These are phyloP conservation scores for Echinosophora koreensis DNA, from an alignment of 306 rosid species.

Conservation along the genomic window DNA sequence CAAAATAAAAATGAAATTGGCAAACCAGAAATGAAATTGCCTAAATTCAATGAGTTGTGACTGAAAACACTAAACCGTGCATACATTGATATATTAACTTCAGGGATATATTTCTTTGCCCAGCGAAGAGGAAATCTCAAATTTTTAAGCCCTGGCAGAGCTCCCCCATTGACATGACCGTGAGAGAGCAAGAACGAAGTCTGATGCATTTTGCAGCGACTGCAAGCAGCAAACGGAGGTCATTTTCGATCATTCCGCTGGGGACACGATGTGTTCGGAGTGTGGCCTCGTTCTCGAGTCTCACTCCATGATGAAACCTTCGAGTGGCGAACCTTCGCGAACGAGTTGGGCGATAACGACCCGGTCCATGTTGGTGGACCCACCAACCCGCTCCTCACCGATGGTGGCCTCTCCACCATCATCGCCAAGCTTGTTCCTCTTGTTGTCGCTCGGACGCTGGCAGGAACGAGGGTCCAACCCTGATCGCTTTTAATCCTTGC, in stretches of 20 bases:
- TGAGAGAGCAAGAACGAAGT: constrained; percentile 48
- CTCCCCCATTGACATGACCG: no score
- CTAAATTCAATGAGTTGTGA: no score
- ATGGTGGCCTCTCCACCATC: constrained; percentile 90
- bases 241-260: constrained; percentile 92
- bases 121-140: no score
- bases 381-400: constrained; percentile 80
- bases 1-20: no score
- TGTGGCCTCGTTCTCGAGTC: constrained; percentile 93
- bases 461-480: constrained; percentile 95
- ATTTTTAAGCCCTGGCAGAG: no score
- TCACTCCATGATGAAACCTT: constrained; percentile 95
- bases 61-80: no score
- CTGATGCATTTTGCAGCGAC: constrained; percentile 87
- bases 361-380: constrained; percentile 98
- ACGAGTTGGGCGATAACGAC: constrained; percentile 95
- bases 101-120: no score
- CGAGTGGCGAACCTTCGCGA: constrained; percentile 94
- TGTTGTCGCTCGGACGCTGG: constrained; percentile 93
- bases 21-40: no score
- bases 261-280: constrained; percentile 93
- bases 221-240: constrained; percentile 96
- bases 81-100: no score
- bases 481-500: constrained; percentile 88
- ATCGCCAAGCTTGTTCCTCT: constrained; percentile 84